phyloP scores from a whole-genome alignment of 2,329 filamentous ascomycete species.

The Capronia epimyces region DNA sequence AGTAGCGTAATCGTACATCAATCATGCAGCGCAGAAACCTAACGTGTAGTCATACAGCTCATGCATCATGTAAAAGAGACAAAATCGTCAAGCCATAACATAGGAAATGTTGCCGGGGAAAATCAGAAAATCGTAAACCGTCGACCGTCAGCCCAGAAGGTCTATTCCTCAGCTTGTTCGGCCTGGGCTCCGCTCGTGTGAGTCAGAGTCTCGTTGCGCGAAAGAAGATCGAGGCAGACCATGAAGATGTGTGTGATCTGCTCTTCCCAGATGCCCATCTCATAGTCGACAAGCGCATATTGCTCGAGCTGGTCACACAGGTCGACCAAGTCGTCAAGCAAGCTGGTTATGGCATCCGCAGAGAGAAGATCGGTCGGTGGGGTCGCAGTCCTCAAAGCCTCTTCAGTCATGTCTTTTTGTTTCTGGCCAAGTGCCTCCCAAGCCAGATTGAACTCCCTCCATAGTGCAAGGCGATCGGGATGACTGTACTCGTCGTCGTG shows the following conservation, averaged over 20 bases:
- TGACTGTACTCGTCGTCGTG: conserved; percentile 74
- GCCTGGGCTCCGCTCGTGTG: conserved; percentile 3
- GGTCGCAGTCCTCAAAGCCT: conserved; percentile 55
- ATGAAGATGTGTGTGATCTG: conserved; percentile 61
- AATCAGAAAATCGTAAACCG: too few relatives aligned
- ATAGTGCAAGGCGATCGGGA: conserved; percentile 71
- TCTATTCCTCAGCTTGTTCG: conserved; percentile 4
- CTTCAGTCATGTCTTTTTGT: conserved; percentile 67
- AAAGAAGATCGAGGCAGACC: conserved; percentile 17
- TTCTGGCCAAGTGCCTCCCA: conserved; percentile 81
- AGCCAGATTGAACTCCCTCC: conserved; percentile 90
- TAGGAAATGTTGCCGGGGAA: conserved; percentile 13
- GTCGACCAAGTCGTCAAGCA: conserved; percentile 75
- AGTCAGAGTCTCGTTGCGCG: conserved; percentile 2
- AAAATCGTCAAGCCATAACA: conserved; percentile 19
- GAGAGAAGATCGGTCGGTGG: conserved; percentile 59
- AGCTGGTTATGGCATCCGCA: conserved; percentile 63
- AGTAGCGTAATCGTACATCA: conserved; percentile 24
- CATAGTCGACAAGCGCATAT: conserved; percentile 92
- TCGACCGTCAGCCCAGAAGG: too few relatives aligned
- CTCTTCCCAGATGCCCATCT: conserved; percentile 95
- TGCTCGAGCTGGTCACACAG: conserved; percentile 83
- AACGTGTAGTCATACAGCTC: conserved; percentile 22
- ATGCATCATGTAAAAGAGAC: conserved; percentile 21
- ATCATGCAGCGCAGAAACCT: conserved; percentile 4